Conservation (phyloP, 2,329 filamentous ascomycete species). For the Colletotrichum shisoi region DNA sequence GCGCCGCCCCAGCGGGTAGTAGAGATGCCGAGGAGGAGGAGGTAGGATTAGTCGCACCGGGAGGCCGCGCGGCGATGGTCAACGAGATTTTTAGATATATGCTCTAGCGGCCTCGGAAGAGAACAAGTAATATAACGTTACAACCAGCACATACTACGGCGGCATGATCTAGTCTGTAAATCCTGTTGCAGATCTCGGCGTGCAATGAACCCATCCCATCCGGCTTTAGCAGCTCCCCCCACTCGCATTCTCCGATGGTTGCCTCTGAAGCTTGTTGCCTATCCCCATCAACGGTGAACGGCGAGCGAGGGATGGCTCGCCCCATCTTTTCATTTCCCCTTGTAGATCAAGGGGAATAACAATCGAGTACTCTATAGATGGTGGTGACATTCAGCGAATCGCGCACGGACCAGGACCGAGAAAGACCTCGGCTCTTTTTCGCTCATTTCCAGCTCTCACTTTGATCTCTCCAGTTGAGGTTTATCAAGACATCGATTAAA, state of each 20-base stretch:
- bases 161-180: neutral
- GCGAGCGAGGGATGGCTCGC: neutral
- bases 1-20: conserved; percentile 46
- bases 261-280: neutral
- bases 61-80: conserved; percentile 40
- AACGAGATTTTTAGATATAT: conserved; percentile 56
- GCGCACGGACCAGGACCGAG: conserved; percentile 3
- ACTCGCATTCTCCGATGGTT: no score
- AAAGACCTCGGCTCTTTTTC: conserved; percentile 11
- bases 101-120: conserved; percentile 47
- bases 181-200: neutral
- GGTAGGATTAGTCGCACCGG: conserved; percentile 51
- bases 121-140: neutral
- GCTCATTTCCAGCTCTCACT: neutral
- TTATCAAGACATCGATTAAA: neutral
- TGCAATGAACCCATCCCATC: neutral
- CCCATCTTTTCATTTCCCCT: conserved; percentile 1
- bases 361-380: neutral
- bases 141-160: neutral
- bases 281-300: neutral
- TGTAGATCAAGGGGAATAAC: neutral
- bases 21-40: conserved; percentile 51
- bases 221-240: neutral
- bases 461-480: neutral
- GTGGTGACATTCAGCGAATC: conserved; percentile 3